These are phyloP conservation scores for Nosema muscidifuracis DNA, from an alignment of 371 early-diverging fungal genomes.

Conservation along the genomic window DNA sequence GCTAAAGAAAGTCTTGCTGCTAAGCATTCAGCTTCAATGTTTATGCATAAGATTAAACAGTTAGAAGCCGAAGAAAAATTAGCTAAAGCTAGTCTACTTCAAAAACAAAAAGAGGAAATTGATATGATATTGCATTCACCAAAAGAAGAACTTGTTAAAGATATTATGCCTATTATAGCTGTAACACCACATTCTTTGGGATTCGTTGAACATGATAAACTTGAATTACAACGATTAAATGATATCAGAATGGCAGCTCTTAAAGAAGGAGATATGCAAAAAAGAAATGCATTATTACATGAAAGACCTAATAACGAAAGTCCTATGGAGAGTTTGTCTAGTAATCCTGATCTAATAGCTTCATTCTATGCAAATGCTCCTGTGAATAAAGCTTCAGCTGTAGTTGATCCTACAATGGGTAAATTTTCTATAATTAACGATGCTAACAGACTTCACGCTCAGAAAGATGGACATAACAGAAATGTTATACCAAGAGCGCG, in stretches of 20 bases:
- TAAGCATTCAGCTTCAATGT: neutral
- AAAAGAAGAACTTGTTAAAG: constrained; percentile 7
- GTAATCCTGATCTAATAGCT: neutral
- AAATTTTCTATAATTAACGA: neutral
- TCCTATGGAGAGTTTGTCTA: neutral
- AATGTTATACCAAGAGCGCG: too few relatives aligned
- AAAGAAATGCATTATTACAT: constrained; percentile 10
- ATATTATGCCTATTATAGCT: constrained; percentile 9
- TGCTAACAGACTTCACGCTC: neutral
- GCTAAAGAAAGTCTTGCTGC: neutral
- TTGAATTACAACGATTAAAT: constrained; percentile 9
- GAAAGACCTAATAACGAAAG: neutral
- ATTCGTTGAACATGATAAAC: constrained; percentile 6
- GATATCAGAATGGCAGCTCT: neutral
- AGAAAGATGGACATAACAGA: neutral
- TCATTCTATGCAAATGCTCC: constrained; percentile 2
- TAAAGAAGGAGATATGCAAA: constrained; percentile 2
- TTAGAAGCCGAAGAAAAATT: constrained; percentile 1
- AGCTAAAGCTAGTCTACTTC: neutral
- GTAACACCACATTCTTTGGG: constrained; percentile 10
- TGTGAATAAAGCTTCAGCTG: constrained; percentile 1
- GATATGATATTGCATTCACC: neutral
- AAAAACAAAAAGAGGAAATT: neutral
- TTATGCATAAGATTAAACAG: neutral
- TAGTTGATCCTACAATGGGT: constrained; percentile 9